phyloP scores from a whole-genome alignment of 208 protist genomes.

The Trypanosoma boissoni region DNA sequence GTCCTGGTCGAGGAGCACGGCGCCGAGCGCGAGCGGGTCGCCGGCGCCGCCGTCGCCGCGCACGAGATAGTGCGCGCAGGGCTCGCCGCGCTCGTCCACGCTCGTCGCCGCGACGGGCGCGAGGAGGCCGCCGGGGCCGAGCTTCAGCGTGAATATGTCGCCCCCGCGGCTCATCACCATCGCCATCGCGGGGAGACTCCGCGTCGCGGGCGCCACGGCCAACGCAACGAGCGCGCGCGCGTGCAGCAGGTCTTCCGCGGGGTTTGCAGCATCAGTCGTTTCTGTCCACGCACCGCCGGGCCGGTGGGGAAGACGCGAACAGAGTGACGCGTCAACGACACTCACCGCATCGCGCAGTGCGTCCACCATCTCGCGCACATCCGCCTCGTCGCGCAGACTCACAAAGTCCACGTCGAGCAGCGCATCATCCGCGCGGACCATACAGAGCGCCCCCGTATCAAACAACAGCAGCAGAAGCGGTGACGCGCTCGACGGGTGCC shows the following conservation, averaged over 20 bases:
- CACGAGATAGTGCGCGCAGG: conserved; percentile 28
- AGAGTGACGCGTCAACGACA: neutral
- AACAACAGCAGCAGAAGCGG: conserved; percentile 57
- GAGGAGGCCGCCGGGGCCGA: conserved; percentile 40
- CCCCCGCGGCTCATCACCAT: conserved; percentile 62
- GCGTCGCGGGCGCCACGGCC: conserved; percentile 26
- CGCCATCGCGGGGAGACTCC: conserved; percentile 46
- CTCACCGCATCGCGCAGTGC: conserved; percentile 3
- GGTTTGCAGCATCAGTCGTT: too few relatives aligned
- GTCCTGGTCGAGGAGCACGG: conserved; percentile 56
- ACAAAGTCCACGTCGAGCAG: conserved; percentile 35
- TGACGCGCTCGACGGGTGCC: conserved; percentile 41
- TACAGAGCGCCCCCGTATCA: conserved; percentile 33
- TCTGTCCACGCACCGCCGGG: too few relatives aligned
- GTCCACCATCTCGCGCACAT: conserved; percentile 15
- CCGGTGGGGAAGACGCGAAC: neutral
- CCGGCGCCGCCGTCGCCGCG: conserved; percentile 1
- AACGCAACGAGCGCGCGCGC: neutral
- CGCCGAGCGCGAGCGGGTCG: conserved; percentile 54
- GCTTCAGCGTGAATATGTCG: conserved; percentile 63
- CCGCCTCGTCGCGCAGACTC: conserved; percentile 26
- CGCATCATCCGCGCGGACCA: conserved; percentile 36
- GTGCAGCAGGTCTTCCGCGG: neutral
- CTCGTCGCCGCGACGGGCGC: neutral
- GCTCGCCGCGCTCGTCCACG: conserved; percentile 5